A percentile compares a stretch with the other conserved stretches of the same genome.
Evolutionary conservation across 176 grass and related monocot genomes (phyloP).

Genomic region (Calamus simplicifolius): DNA sequence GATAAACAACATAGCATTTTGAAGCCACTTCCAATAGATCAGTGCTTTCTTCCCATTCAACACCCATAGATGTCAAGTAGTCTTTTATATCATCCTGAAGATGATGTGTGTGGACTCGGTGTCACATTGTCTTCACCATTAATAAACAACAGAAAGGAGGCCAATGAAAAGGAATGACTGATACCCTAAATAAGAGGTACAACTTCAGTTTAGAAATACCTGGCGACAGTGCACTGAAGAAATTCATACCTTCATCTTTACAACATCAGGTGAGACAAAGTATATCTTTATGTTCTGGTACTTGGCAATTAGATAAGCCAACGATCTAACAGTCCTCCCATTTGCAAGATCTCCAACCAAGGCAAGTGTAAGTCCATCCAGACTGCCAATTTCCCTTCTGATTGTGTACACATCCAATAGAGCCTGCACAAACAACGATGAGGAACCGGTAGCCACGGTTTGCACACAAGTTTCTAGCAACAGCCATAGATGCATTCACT

Average conservation of each 20-base stretch:
- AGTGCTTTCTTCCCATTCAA: constrained; percentile 93
- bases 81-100: constrained; percentile 89
- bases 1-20: constrained; percentile 90
- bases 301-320: constrained; percentile 83
- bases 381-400: constrained; percentile 81
- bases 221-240: too few species aligned
- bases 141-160: too few species aligned
- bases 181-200: too few species aligned
- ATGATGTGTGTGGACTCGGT: too few species aligned
- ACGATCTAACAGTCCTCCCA: constrained; percentile 79
- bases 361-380: constrained; percentile 86
- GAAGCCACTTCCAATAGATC: constrained; percentile 88
- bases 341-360: constrained; percentile 97
- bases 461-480: too few species aligned
- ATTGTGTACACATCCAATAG: constrained; percentile 94
- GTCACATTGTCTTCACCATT: too few species aligned
- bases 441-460: too few species aligned
- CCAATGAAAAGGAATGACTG: too few species aligned
- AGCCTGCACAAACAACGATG: constrained; percentile 43
- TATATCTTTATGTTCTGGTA: constrained; percentile 81
- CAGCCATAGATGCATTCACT: too few species aligned
- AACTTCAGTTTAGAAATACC: too few species aligned
- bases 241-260: constrained; percentile 84
- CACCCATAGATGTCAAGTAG: constrained; percentile 56
- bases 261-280: constrained; percentile 85